Evolutionary conservation across 495 filamentous ascomycete species (phyloP), one percentile per base, ranked within the genome.

Genomic region (Trichoderma reesei): DNA sequence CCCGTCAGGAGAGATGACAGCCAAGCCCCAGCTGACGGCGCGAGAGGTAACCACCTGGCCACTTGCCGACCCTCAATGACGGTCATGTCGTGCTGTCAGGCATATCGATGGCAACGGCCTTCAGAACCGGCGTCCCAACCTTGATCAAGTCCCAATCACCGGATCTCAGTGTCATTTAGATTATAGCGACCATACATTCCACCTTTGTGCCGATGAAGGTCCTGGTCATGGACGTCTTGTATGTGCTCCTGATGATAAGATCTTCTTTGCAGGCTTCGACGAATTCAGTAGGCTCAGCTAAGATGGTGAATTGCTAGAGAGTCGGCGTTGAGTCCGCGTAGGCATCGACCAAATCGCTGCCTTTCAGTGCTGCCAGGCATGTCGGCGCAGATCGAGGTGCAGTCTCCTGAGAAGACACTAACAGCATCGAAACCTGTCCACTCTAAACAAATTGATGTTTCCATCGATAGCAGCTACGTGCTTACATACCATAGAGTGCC

Each of bases 81-180:
- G 66, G 65, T 6, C 69, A 71, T 59, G 68, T 67, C 10, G 67
- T 69, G 5, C 65, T 69, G 26, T 65, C 69, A 6, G 70, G 71
- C 6, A 70, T 69, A 13, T 73, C 68, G 14, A 69, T 71, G 69
- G 69, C 70, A 26, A 68, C 67, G 31, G 68, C 69, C 1, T 74
- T 67, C 48, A 63, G 68, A 13, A 68, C 71, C 34, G 71, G 64
- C 8, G 67, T 64, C 41, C 71, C 69, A 63, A 70, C 70, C 7
- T 65, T 74, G 1, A 60, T 74, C 8, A 74, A 72, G 44, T 73
- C 71, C 0, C 67, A 71, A 14, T 63, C 65, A 16, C 70, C 71
- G 0, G 63, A 65, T 10, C 39, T 64, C 5, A 68, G 66, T 9
- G 60, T 69, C 10, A 20, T 33, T 1, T 65, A 74, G 38, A 72